Percentiles rank a stretch among this genome's conserved stretches.
Evolutionary conservation across 352 stramenopile species (phyloP).

Genomic region (Pythium sp.): DNA sequence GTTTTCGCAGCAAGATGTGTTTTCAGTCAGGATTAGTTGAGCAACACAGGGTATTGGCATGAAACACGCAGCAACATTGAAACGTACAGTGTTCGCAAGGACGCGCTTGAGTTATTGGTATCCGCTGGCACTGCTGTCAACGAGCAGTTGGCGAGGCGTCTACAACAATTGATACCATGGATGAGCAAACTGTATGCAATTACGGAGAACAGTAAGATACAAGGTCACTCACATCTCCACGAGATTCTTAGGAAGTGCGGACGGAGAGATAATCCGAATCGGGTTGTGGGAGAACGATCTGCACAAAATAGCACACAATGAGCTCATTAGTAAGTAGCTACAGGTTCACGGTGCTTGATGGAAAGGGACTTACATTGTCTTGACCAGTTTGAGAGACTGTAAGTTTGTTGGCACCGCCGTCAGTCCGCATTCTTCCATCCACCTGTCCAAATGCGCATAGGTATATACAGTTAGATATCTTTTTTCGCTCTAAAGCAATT

Average conservation of each 20-base stretch:
- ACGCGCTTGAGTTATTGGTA: neutral
- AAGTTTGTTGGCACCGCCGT: constrained; percentile 5
- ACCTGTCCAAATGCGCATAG: constrained; percentile 2
- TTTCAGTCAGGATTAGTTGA: neutral
- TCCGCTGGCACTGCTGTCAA: neutral
- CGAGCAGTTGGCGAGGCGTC: constrained; percentile 16
- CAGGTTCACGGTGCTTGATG: neutral
- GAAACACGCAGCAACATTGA: neutral
- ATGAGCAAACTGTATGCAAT: neutral
- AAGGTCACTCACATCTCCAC: constrained; percentile 7
- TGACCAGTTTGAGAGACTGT: constrained; percentile 9
- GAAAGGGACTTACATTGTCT: constrained; percentile 5
- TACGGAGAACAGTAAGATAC: neutral
- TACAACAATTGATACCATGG: neutral
- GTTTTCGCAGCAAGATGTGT: neutral
- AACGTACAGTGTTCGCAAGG: constrained; percentile 13
- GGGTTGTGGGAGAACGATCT: constrained; percentile 16
- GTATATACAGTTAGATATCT: no score
- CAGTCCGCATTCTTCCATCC: constrained; percentile 13
- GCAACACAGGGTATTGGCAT: neutral
- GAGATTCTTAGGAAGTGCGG: constrained; percentile 11
- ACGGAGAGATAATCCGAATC: neutral
- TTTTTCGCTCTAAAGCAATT: no score
- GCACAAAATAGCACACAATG: neutral
- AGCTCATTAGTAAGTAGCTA: neutral